Conservation (phyloP, 768 basidiomycete genomes). For the Dictyophora rubrovolvata region DNA sequence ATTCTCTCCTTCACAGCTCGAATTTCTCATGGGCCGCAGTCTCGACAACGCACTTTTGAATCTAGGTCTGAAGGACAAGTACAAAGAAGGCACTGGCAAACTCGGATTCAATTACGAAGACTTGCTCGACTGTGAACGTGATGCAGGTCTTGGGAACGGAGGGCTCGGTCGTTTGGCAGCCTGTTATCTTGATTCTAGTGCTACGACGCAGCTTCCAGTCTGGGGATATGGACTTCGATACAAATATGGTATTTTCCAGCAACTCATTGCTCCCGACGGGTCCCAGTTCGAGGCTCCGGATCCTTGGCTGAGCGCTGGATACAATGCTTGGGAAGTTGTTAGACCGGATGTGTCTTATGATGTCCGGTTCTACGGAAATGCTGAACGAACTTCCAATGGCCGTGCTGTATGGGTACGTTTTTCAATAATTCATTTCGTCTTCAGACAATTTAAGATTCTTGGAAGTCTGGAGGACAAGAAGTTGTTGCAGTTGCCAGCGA, state of each 20-base stretch:
- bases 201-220: conserved; percentile 81
- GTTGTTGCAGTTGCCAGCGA: conserved; percentile 92
- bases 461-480: conserved; percentile 72
- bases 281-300: conserved; percentile 81
- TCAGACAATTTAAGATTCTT: conserved; percentile 4
- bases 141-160: conserved; percentile 91
- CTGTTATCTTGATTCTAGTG: conserved; percentile 91
- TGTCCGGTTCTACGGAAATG: conserved; percentile 80
- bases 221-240: conserved; percentile 95
- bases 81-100: conserved; percentile 50
- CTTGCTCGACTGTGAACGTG: conserved; percentile 78
- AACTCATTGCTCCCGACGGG: conserved; percentile 77
- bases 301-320: conserved; percentile 73
- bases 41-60: conserved; percentile 73
- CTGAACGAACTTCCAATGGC: conserved; percentile 53
- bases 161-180: conserved; percentile 94
- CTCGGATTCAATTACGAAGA: conserved; percentile 92
- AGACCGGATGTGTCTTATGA: conserved; percentile 78
- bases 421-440: background rate
- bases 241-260: conserved; percentile 94
- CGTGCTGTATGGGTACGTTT: conserved; percentile 46
- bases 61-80: conserved; percentile 72
- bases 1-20: background rate
- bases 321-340: conserved; percentile 83
- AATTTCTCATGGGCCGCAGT: conserved; percentile 23